Evolutionary conservation across 2,329 filamentous ascomycete genomes (phyloP), one percentile per base, ranked within the genome.

Genomic region (Clarireedia hainanense): DNA sequence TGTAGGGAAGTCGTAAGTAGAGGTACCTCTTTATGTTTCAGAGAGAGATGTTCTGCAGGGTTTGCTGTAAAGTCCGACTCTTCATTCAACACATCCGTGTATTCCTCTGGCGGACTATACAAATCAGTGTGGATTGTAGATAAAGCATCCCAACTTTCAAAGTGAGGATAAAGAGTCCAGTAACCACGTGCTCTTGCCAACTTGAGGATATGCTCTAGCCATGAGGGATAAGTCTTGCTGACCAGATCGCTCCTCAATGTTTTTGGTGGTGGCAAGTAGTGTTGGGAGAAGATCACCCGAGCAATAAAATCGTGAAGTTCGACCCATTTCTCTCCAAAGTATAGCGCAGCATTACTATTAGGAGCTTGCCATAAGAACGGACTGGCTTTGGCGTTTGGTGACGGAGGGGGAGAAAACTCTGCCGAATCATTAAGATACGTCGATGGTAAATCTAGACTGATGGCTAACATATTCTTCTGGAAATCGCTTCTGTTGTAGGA

Each of bases 281-380:
- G 61, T 37, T 71, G 70, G 6, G 65, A 62, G 26, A 54, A 49
- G 5, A 69, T 60, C 1, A 53, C 24, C 17, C 62, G 57, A 10
- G 86, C 81, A 2, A 95, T 78, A 63, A 95, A 94, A 10, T 83
- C 80, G 68, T 96, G 91, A 9, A 96, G 78, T 63, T 95, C 89
- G 12, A 81, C 74, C 94, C 94, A 99, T 66, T 86, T 91, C 48
- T 90, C 82, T 45, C 91, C 91, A 55, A 94, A 84, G 68, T 92
- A 86, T 9, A 99, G 76, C 10, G 85, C 81, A 0, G 92, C 91
- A 60, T 94, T 87, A 66, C 86, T 89, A 61, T 84, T 88, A 5
- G 92, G 91, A 2, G 85, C 83, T 71, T 96, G 88, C 85, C 91
- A 96, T 7, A 95, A 74, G 65, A 95, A 95, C 59, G 67, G 58